Conservation (phyloP, 768 basidiomycete genomes). For the Lactarius vividus region DNA sequence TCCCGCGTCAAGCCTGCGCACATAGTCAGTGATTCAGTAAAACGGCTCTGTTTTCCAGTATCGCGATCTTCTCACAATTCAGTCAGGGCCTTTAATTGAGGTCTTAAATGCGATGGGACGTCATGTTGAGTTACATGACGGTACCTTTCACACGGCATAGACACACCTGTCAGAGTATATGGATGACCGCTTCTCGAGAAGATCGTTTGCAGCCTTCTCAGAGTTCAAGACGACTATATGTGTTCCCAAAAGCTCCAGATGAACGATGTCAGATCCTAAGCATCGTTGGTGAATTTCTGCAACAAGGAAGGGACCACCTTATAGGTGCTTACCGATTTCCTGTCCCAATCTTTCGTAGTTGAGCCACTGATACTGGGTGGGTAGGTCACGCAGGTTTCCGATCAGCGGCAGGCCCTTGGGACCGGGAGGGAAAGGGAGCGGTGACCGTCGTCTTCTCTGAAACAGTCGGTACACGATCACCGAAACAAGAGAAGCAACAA, state of each 20-base stretch:
- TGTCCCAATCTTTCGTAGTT: conserved; percentile 27
- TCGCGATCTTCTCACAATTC: conserved; percentile 29
- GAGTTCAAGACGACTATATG: conserved; percentile 34
- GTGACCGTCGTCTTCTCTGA: neutral
- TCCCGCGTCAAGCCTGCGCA: conserved; percentile 41
- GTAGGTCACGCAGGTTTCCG: conserved; percentile 29
- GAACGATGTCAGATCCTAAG: conserved; percentile 32
- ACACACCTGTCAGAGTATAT: conserved; percentile 35
- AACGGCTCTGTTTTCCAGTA: neutral
- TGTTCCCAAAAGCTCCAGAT: conserved; percentile 30
- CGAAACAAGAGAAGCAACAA: neutral
- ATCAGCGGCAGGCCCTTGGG: conserved; percentile 28
- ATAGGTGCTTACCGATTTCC: conserved; percentile 24
- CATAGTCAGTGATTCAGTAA: neutral
- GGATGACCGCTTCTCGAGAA: conserved; percentile 34
- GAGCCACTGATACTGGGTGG: conserved; percentile 25
- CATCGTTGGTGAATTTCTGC: neutral
- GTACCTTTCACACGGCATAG: neutral
- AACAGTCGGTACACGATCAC: conserved; percentile 1
- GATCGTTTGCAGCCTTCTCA: conserved; percentile 31
- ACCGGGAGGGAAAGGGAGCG: conserved; percentile 26
- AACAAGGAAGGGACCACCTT: too few relatives aligned
- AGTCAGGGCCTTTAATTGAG: conserved; percentile 32
- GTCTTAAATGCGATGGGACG: conserved; percentile 14
- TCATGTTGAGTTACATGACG: neutral